Conservation (phyloP, 805 yeast species). For the Sungouiozyma ichnusensis region DNA sequence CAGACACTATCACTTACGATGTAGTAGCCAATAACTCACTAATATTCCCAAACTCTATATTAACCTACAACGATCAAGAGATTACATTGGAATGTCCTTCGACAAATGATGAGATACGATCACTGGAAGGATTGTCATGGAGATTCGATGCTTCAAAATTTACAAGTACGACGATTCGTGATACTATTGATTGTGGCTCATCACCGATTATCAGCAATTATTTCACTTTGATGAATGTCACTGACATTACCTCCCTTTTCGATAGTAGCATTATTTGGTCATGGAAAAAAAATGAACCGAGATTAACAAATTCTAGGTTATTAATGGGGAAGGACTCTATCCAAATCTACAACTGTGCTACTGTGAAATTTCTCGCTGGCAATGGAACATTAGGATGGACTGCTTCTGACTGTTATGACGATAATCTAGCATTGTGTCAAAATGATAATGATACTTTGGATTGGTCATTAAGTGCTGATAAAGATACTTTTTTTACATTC, state of each 20-base stretch:
- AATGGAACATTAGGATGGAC: constrained; percentile 41
- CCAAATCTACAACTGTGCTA: constrained; percentile 39
- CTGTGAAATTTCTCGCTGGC: constrained; percentile 15
- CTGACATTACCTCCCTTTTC: constrained; percentile 26
- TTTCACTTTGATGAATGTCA: constrained; percentile 10
- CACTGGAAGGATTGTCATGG: constrained; percentile 26
- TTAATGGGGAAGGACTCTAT: constrained; percentile 15
- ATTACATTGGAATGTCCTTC: constrained; percentile 16
- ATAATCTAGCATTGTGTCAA: constrained; percentile 47
- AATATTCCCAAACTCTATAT: constrained; percentile 14
- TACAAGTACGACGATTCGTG: constrained; percentile 29
- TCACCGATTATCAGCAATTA: constrained; percentile 50
- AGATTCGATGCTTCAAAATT: constrained; percentile 37
- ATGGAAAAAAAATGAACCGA: constrained; percentile 58
- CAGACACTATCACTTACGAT: constrained; percentile 15
- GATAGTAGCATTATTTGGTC: constrained; percentile 48
- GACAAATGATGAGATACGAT: constrained; percentile 5
- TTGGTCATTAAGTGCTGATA: constrained; percentile 34
- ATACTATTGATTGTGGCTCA: constrained; percentile 45
- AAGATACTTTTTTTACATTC: constrained; percentile 35
- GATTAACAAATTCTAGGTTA: constrained; percentile 5
- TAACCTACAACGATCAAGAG: constrained; percentile 16
- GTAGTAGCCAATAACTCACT: constrained; percentile 24
- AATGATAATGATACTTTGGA: constrained; percentile 29
- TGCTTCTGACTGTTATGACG: constrained; percentile 55